These are phyloP conservation scores for Endothia cerciana DNA, from an alignment of 2,329 filamentous ascomycete species.

Conservation along the genomic window DNA sequence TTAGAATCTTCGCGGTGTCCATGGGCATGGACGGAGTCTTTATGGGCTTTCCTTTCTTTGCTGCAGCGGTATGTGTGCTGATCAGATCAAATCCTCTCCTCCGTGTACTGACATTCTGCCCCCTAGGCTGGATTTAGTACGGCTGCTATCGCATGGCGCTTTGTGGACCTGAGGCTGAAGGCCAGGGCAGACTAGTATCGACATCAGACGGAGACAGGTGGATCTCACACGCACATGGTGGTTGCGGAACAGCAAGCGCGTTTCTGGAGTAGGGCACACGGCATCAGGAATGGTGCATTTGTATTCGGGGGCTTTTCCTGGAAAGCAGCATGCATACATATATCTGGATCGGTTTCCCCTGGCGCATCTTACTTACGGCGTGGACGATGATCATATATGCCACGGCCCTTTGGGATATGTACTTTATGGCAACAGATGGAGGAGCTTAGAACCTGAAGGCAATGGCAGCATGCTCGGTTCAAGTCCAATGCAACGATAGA, in stretches of 20 bases:
- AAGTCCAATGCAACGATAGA: neutral
- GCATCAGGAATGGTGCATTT: neutral
- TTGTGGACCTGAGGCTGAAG: conserved; percentile 12
- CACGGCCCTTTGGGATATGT: neutral
- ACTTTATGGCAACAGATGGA: neutral
- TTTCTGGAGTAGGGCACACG: neutral
- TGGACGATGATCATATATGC: neutral
- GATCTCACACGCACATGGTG: neutral
- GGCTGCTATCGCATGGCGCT: conserved; percentile 26
- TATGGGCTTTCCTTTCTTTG: conserved; percentile 25
- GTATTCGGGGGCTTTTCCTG: neutral
- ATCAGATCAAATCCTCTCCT: neutral
- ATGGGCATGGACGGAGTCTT: conserved; percentile 20
- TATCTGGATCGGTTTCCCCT: neutral
- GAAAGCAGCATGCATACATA: neutral
- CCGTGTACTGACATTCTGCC: neutral
- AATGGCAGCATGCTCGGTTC: too few relatives aligned
- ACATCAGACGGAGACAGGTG: neutral
- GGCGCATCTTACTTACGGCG: neutral
- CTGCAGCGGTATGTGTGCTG: conserved; percentile 22
- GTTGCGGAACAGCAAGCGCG: neutral
- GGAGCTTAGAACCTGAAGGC: too few relatives aligned
- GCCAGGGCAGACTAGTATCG: conserved; percentile 5
- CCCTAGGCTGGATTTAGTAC: conserved; percentile 17
- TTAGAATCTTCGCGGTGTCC: conserved; percentile 24